Conservation (phyloP, 2,329 filamentous ascomycete species). For the Rutstroemia sp. region DNA sequence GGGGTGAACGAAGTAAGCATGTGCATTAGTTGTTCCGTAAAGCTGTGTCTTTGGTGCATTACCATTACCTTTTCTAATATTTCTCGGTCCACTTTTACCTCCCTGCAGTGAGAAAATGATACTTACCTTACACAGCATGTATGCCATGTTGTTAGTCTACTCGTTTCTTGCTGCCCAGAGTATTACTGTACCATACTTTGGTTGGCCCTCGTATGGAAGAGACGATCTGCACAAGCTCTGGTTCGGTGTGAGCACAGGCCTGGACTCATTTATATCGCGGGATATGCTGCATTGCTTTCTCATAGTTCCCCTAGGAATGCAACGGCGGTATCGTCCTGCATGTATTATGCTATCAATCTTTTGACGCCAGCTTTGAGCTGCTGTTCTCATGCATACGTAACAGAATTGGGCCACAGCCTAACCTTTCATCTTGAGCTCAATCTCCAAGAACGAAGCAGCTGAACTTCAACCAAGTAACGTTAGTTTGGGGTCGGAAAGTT, state of each 20-base stretch:
- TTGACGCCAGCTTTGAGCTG: constrained; percentile 1
- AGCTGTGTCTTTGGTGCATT: not conserved
- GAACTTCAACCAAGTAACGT: not conserved
- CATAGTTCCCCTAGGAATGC: constrained; percentile 1
- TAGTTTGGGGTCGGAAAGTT: constrained; percentile 2
- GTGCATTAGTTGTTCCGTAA: not conserved
- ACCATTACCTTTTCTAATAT: not conserved
- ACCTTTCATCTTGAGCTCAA: not conserved
- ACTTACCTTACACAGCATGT: constrained; percentile 7
- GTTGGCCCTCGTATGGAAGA: not conserved
- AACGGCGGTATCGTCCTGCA: constrained; percentile 7
- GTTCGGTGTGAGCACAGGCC: constrained; percentile 1
- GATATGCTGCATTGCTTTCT: not conserved
- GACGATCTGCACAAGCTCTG: not conserved
- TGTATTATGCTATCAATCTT: not conserved
- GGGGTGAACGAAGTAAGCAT: too few relatives aligned
- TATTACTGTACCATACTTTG: not conserved
- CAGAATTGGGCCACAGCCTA: not conserved
- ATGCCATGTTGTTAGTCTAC: constrained; percentile 3
- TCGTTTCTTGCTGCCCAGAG: not conserved
- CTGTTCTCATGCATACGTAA: constrained; percentile 3
- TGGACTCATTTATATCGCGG: constrained; percentile 1
- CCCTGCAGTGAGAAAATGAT: constrained; percentile 8
- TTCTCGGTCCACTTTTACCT: not conserved
- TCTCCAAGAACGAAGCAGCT: constrained; percentile 1